Base-by-base conservation (phyloP, 192 early-diverging fungal species). In the Dissophora globulifera region DNA sequence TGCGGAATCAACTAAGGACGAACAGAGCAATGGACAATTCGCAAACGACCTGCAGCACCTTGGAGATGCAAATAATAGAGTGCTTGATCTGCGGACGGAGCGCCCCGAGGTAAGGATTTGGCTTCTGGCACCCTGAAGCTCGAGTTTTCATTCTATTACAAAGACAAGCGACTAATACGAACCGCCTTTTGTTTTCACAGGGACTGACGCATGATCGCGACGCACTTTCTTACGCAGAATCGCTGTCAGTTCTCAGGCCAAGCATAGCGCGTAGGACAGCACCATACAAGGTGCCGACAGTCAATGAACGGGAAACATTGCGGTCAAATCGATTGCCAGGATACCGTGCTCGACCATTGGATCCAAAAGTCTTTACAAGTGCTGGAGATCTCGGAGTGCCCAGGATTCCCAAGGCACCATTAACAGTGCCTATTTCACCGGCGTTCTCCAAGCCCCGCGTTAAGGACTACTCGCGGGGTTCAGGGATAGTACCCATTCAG, bases 401-500 rank as follows among this genome's bases (percentile, higher is more conserved):
- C 22, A 38, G 69, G 48, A 45, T 72, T n/a, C 23, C 20, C 22
- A 72, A 72, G 33, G 38, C 0, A 35, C 69, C 69, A 11, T 31
- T 72, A 23, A 72, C 69, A 5, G 43, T 64, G 22, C 69, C 69
- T 19, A 55, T 72, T 4, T 72, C 69, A 8, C 69, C 69, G n/a
- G 55, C 16, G 1, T 72, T 72, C 48, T 63, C 60, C 25, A 62
- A 72, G 22, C 59, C 47, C 6, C 54, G 54, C 7, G 47, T 38
- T 2, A 67, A 57, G 27, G 19, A 33, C 9, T n/a, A n/a, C n/a
- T n/a, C n/a, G n/a, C n/a, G n/a, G n/a, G n/a, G n/a, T n/a, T 11
- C 30, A 42, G 13, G 23, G 6, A 13, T 27, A 6, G 31, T 19
- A 15, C 54, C 53, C 26, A 12, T 16, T n/a, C 56, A 33, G 35